These are phyloP conservation scores for Mortierella sp. DNA, from an alignment of 371 early-diverging fungal species.

Conservation along the genomic window DNA sequence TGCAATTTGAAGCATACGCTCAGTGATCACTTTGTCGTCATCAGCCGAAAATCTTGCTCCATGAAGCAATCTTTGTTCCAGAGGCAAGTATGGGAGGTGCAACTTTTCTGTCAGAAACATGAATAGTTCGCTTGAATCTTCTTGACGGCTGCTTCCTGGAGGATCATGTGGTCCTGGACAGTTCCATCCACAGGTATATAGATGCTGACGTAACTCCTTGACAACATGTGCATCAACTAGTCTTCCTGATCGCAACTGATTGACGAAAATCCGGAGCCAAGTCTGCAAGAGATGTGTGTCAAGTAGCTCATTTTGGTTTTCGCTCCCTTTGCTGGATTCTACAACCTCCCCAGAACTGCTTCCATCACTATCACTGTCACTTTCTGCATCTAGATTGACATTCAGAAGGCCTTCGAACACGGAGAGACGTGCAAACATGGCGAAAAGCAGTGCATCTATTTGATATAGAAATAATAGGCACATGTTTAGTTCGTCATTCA, in stretches of 20 bases:
- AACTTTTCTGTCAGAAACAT: constrained; percentile 68
- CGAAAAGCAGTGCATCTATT: constrained; percentile 65
- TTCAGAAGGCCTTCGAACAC: constrained; percentile 65
- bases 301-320: constrained; percentile 21
- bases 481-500: constrained; percentile 2
- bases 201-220: constrained; percentile 60
- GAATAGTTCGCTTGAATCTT: constrained; percentile 71
- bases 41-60: constrained; percentile 64
- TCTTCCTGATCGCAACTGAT: constrained; percentile 64
- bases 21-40: constrained; percentile 71
- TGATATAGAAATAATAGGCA: not conserved
- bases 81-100: constrained; percentile 69
- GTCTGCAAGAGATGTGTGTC: constrained; percentile 59
- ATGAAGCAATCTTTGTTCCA: constrained; percentile 69
- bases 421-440: constrained; percentile 68
- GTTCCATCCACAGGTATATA: constrained; percentile 66
- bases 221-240: constrained; percentile 62
- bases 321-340: constrained; percentile 12
- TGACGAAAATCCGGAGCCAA: constrained; percentile 67
- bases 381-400: constrained; percentile 45
- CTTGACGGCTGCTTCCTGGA: constrained; percentile 62
- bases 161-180: constrained; percentile 46
- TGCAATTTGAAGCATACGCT: constrained; percentile 64
- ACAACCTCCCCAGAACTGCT: not conserved
- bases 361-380: constrained; percentile 42